Conservation (phyloP, 768 basidiomycete species). For the Amanita brunnescens region DNA sequence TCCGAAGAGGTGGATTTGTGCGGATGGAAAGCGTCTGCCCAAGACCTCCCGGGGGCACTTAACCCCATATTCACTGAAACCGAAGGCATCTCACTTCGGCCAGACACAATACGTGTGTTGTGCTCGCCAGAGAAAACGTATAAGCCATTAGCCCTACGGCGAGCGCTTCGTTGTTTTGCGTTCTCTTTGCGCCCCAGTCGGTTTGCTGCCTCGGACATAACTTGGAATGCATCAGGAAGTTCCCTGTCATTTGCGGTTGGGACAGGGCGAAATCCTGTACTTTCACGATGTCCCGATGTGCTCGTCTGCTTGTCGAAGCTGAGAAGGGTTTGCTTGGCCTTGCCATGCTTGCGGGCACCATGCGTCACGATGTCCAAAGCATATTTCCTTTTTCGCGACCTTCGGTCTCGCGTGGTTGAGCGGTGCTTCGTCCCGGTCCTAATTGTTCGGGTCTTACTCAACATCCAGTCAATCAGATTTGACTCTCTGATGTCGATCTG, state of each 20-base stretch:
- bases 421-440: conserved; percentile 13
- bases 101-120: conserved; percentile 29
- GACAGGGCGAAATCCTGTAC: conserved; percentile 1
- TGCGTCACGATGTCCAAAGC: background rate
- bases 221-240: background rate
- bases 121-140: conserved; percentile 32
- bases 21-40: conserved; percentile 13
- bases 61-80: conserved; percentile 37
- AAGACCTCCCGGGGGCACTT: conserved; percentile 23
- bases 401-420: background rate
- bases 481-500: conserved; percentile 27
- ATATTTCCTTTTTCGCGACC: background rate
- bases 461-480: conserved; percentile 64
- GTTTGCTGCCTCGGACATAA: background rate
- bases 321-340: background rate
- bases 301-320: conserved; percentile 1
- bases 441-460: conserved; percentile 34
- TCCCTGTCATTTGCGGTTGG: background rate
- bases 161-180: conserved; percentile 1
- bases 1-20: background rate
- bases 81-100: conserved; percentile 19
- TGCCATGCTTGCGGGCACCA: conserved; percentile 1
- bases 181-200: conserved; percentile 5
- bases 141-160: conserved; percentile 9
- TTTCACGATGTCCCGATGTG: background rate